These are phyloP conservation scores for Zygosaccharomyces siamensis DNA, from an alignment of 805 yeast genomes.

Conservation along the genomic window DNA sequence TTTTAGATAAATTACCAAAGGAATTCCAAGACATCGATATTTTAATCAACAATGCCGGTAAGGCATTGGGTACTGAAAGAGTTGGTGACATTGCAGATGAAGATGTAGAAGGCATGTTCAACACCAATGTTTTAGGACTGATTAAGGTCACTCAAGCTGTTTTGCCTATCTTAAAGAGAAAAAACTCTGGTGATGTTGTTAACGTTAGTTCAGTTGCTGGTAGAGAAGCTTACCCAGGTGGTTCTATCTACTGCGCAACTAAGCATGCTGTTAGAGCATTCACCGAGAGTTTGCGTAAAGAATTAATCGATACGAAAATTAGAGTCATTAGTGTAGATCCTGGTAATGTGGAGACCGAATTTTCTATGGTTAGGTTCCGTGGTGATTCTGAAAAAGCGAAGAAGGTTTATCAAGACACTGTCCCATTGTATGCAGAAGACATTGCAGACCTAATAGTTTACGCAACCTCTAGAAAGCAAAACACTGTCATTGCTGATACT, in stretches of 20 bases:
- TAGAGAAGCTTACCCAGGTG: constrained; percentile 74
- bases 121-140: constrained; percentile 84
- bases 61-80: constrained; percentile 72
- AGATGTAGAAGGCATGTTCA: constrained; percentile 72
- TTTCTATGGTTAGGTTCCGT: constrained; percentile 53
- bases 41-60: constrained; percentile 69
- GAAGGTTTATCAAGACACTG: constrained; percentile 50
- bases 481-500: constrained; percentile 65
- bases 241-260: constrained; percentile 71
- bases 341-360: constrained; percentile 67
- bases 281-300: constrained; percentile 68
- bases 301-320: constrained; percentile 62
- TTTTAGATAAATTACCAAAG: constrained; percentile 49
- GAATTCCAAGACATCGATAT: constrained; percentile 63
- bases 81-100: constrained; percentile 62
- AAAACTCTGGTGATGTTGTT: constrained; percentile 68
- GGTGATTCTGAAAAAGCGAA: constrained; percentile 53
- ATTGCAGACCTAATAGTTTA: constrained; percentile 58
- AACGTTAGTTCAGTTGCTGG: constrained; percentile 78
- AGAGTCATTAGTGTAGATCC: constrained; percentile 66
- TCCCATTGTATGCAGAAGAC: constrained; percentile 54
- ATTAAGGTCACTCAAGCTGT: constrained; percentile 79
- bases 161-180: constrained; percentile 62
- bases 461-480: constrained; percentile 51
- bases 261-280: constrained; percentile 70